phyloP scores from a whole-genome alignment of 345 rosid genomes.

The Ceriops zippeliana region DNA sequence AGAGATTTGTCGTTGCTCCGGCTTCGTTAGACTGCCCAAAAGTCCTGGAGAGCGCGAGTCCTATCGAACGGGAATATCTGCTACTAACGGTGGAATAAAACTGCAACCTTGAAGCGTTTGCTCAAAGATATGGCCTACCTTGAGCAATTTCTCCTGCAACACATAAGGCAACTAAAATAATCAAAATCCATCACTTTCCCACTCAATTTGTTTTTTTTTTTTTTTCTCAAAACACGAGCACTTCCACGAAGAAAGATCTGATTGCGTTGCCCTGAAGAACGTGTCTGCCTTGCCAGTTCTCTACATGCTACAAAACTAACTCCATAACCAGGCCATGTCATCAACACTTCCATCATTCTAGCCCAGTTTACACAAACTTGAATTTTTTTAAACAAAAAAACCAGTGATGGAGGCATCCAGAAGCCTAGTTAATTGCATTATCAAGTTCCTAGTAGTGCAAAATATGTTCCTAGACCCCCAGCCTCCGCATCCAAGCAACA shows the following conservation, averaged over 20 bases:
- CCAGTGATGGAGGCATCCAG: not conserved
- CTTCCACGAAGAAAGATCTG: not conserved
- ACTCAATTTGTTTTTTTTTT: not conserved
- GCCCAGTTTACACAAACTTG: no score
- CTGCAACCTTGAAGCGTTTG: constrained; percentile 65
- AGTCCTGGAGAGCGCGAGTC: no score
- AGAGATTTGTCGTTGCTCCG: no score
- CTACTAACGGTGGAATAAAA: constrained; percentile 66
- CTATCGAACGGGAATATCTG: constrained; percentile 9
- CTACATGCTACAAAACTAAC: not conserved
- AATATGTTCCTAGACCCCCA: not conserved
- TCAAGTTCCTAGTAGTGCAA: not conserved
- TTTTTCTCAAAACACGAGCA: not conserved
- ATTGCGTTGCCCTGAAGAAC: not conserved
- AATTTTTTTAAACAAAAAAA: not conserved
- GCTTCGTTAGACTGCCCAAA: no score
- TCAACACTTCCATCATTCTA: no score
- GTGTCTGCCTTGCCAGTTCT: not conserved
- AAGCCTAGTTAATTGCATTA: not conserved
- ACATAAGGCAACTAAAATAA: not conserved
- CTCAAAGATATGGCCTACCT: constrained; percentile 83
- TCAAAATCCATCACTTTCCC: not conserved
- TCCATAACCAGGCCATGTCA: no score
- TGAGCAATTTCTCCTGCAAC: constrained; percentile 65
- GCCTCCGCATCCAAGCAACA: not conserved